These are phyloP conservation scores for Yamadazyma nakazawae DNA, from an alignment of 805 yeast genomes.

Conservation along the genomic window DNA sequence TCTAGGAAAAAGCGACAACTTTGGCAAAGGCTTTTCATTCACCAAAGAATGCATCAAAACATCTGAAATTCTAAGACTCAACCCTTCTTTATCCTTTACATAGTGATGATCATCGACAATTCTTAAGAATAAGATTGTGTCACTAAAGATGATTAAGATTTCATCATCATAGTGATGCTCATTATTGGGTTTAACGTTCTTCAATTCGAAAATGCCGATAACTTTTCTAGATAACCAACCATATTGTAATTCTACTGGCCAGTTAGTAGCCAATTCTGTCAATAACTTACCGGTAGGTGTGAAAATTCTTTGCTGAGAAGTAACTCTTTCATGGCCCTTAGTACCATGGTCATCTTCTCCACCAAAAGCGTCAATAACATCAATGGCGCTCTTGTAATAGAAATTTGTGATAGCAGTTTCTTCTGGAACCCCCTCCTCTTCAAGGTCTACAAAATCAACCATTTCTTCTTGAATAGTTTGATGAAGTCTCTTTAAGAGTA, in stretches of 20 bases:
- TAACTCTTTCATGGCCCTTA: slow-evolving; percentile 28
- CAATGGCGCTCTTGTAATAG: slow-evolving; percentile 52
- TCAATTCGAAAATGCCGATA: slow-evolving; percentile 61
- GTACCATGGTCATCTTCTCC: slow-evolving; percentile 31
- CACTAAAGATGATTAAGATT: slow-evolving; percentile 76
- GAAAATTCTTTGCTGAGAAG: slow-evolving; percentile 50
- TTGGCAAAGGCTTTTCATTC: slow-evolving; percentile 72
- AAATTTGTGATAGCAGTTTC: slow-evolving; percentile 29
- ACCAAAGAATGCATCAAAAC: slow-evolving; percentile 85
- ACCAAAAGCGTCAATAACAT: slow-evolving; percentile 81
- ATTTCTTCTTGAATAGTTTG: slow-evolving; percentile 36
- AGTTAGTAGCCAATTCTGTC: slow-evolving; percentile 75
- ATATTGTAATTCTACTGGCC: slow-evolving; percentile 85
- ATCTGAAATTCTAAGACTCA: slow-evolving; percentile 65
- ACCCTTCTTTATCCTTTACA: slow-evolving; percentile 13
- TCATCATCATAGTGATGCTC: slow-evolving; percentile 27
- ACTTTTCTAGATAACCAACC: slow-evolving; percentile 89
- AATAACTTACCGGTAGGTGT: slow-evolving; percentile 90
- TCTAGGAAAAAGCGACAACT: slow-evolving; percentile 51
- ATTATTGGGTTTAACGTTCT: slow-evolving; percentile 20
- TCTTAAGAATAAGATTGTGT: slow-evolving; percentile 63
- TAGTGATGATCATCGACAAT: slow-evolving; percentile 46
- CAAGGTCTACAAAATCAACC: slow-evolving; percentile 12
- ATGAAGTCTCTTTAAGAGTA: slow-evolving; percentile 62
- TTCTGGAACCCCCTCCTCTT: slow-evolving; percentile 2